These are phyloP conservation scores for Cenchrus fungigraminus DNA, from an alignment of 176 grass and related monocot species.

Conservation along the genomic window DNA sequence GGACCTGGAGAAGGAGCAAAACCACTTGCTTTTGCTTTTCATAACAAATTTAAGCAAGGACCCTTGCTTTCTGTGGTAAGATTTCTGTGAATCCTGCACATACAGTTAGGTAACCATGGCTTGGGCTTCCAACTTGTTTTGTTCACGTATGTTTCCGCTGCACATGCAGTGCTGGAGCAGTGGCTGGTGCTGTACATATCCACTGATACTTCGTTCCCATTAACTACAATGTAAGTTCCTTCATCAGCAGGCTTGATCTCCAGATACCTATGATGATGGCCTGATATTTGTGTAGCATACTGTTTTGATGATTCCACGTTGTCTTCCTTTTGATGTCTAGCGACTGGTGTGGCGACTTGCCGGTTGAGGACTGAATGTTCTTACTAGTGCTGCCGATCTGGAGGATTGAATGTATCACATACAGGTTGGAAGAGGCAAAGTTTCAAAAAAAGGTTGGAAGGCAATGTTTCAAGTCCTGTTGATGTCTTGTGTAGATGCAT, in stretches of 20 bases:
- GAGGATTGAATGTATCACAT: too few relatives aligned
- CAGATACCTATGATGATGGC: not conserved
- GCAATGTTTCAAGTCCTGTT: not conserved
- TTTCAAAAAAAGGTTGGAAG: too few relatives aligned
- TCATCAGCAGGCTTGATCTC: not conserved
- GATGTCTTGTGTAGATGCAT: not conserved
- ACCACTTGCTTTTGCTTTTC: conserved; percentile 85
- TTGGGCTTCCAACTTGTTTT: not conserved
- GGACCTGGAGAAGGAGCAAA: conserved; percentile 83
- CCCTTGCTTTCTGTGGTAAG: conserved; percentile 94
- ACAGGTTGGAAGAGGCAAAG: too few relatives aligned
- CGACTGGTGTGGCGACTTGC: not conserved
- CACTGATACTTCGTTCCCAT: conserved; percentile 71
- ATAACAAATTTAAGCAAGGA: conserved; percentile 96
- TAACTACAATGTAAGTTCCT: conserved; percentile 46
- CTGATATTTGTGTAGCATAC: not conserved
- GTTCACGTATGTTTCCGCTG: conserved; percentile 34
- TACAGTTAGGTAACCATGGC: not conserved
- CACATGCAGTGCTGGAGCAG: conserved; percentile 86
- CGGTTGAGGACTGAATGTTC: not conserved
- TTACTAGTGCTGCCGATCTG: not conserved
- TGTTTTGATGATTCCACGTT: not conserved
- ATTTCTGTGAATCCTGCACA: conserved; percentile 2
- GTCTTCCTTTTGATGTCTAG: not conserved
- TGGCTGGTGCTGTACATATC: conserved; percentile 96